phyloP scores from a whole-genome alignment of 495 filamentous ascomycete species.

The Penicillium odoratum region DNA sequence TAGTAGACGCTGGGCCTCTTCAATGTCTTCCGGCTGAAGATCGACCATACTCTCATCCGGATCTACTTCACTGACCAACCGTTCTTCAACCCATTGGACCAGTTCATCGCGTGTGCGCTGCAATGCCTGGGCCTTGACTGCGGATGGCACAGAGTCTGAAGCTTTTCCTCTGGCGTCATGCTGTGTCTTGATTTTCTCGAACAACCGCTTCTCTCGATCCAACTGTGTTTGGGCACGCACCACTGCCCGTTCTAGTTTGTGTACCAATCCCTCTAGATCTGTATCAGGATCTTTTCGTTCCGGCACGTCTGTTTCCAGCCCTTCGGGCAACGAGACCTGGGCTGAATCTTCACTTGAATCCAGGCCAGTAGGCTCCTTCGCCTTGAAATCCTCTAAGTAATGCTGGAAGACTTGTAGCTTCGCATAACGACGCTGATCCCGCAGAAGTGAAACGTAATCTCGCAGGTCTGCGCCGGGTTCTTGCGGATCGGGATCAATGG shows the following conservation, averaged over 20 bases:
- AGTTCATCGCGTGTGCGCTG: conserved; percentile 61
- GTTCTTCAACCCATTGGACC: conserved; percentile 71
- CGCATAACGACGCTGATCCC: conserved; percentile 54
- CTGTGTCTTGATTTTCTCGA: conserved; percentile 54
- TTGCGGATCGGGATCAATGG: conserved; percentile 23
- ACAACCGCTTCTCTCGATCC: conserved; percentile 59
- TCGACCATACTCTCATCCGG: conserved; percentile 40
- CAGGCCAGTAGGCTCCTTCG: conserved; percentile 45
- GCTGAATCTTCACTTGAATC: conserved; percentile 44
- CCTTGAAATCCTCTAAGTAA: conserved; percentile 39
- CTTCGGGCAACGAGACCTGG: conserved; percentile 47
- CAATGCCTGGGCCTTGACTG: conserved; percentile 45
- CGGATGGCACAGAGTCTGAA: conserved; percentile 22
- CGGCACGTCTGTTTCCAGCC: conserved; percentile 15
- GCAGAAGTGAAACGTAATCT: conserved; percentile 55
- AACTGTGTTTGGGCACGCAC: conserved; percentile 62
- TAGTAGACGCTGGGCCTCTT: conserved; percentile 35
- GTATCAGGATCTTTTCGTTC: conserved; percentile 13
- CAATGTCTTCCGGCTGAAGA: conserved; percentile 33
- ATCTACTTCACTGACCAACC: conserved; percentile 56
- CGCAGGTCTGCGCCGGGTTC: conserved; percentile 40
- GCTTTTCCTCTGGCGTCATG: conserved; percentile 22
- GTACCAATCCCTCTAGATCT: conserved; percentile 51
- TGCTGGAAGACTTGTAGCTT: conserved; percentile 55
- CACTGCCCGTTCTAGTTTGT: conserved; percentile 64